Conservation (phyloP, 2,329 filamentous ascomycete species). For the Chrysoporthe puriensis region DNA sequence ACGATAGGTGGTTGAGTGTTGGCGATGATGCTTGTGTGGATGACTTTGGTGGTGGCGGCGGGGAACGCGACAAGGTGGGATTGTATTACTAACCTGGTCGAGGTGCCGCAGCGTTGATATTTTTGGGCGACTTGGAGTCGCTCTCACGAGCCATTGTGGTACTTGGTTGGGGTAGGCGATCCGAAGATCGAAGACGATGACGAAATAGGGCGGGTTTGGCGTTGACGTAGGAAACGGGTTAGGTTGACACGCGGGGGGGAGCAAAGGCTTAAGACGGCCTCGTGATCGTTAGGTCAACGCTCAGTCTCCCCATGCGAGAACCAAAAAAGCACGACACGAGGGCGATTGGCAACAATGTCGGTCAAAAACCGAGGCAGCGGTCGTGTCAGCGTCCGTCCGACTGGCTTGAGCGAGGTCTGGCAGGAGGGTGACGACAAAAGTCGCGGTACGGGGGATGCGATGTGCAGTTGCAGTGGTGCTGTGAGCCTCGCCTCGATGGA, state of each 20-base stretch:
- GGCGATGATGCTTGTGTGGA: conserved; percentile 21
- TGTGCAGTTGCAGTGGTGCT: conserved; percentile 15
- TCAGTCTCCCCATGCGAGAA: background rate
- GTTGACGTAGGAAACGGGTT: conserved; percentile 7
- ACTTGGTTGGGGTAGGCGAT: background rate
- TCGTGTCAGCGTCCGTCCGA: background rate
- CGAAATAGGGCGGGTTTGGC: conserved; percentile 32
- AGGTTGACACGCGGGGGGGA: conserved; percentile 13
- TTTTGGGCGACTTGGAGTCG: conserved; percentile 55
- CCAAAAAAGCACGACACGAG: conserved; percentile 11
- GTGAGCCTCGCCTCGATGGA: conserved; percentile 14
- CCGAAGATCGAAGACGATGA: conserved; percentile 39
- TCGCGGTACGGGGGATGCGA: background rate
- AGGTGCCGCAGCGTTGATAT: conserved; percentile 37
- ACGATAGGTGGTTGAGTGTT: conserved; percentile 31
- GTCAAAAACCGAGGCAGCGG: background rate
- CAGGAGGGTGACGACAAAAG: conserved; percentile 18
- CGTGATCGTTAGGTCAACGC: conserved; percentile 28
- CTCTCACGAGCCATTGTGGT: conserved; percentile 34
- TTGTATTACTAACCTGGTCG: conserved; percentile 27
- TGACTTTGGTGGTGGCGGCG: conserved; percentile 20
- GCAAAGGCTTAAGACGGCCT: conserved; percentile 27
- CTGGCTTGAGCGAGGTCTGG: background rate
- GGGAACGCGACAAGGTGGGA: background rate
- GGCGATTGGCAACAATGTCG: conserved; percentile 7